A percentile compares a stretch with the other conserved stretches of the same genome.
phyloP scores from a whole-genome alignment of 2,329 filamentous ascomycete genomes.

The Xylaria sp. region DNA sequence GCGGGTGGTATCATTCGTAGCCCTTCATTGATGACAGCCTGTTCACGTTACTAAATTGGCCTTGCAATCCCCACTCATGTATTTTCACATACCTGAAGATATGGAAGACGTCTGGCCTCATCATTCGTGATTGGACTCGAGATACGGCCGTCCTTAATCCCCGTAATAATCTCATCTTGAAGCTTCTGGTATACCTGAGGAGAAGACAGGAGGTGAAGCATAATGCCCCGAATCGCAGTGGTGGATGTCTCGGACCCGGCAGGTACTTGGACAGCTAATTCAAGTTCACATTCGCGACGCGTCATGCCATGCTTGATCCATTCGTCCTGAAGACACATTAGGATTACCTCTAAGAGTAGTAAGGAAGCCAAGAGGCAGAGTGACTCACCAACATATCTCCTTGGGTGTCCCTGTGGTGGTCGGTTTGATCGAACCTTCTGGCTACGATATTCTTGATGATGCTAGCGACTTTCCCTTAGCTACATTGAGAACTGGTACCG shows the following conservation, averaged over 20 bases:
- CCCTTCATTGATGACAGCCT: constrained; percentile 47
- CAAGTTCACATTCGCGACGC: constrained; percentile 43
- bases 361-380: not conserved
- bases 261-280: constrained; percentile 43
- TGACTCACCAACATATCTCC: constrained; percentile 43
- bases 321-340: constrained; percentile 38
- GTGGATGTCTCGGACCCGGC: constrained; percentile 44
- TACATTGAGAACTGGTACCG: not conserved
- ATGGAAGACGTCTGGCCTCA: constrained; percentile 43
- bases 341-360: not conserved
- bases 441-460: constrained; percentile 39
- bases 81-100: constrained; percentile 41
- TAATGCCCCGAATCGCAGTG: constrained; percentile 40
- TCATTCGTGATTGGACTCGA: constrained; percentile 43
- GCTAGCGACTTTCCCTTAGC: constrained; percentile 30
- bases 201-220: constrained; percentile 40
- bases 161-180: constrained; percentile 38
- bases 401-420: not conserved
- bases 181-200: constrained; percentile 40
- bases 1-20: constrained; percentile 43
- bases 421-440: constrained; percentile 36
- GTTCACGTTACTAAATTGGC: not conserved
- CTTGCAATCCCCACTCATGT: not conserved
- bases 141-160: constrained; percentile 39
- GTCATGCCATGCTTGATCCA: constrained; percentile 45